Percentiles rank a stretch among this genome's conserved stretches.
Conservation (phyloP, 176 grass and related monocot species). For the Musa acuminata region DNA sequence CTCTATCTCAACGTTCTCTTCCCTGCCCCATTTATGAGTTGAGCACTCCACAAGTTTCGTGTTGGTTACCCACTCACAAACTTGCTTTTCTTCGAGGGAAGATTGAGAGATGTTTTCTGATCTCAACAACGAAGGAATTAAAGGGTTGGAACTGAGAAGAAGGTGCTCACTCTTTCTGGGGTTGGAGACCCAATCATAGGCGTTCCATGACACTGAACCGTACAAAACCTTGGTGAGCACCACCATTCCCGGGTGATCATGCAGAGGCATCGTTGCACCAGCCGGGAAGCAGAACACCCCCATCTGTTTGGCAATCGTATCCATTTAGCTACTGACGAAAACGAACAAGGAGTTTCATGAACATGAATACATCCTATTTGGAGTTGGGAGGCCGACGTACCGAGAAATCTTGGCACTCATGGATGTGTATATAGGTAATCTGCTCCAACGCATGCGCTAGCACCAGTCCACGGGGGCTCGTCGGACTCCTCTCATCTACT, state of each 20-base stretch:
- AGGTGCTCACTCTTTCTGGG: conserved; percentile 30
- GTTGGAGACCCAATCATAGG: conserved; percentile 57
- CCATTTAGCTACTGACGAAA: not conserved
- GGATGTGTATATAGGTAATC: conserved; percentile 74
- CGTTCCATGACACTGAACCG: conserved; percentile 39
- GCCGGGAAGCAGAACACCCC: conserved; percentile 86
- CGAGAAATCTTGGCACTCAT: conserved; percentile 69
- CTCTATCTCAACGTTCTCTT: too few species aligned
- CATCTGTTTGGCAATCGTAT: conserved; percentile 27
- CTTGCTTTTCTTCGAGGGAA: too few species aligned
- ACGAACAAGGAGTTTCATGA: not conserved
- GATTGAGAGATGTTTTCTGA: too few species aligned
- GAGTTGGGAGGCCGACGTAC: conserved; percentile 13
- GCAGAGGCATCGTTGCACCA: conserved; percentile 62
- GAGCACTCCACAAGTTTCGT: too few species aligned
- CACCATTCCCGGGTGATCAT: conserved; percentile 79
- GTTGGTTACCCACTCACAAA: too few species aligned
- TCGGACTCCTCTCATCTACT: conserved; percentile 28
- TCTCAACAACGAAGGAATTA: not conserved
- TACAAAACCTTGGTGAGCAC: conserved; percentile 77
- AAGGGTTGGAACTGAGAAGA: not conserved
- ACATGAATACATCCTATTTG: not conserved
- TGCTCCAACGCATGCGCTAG: conserved; percentile 36
- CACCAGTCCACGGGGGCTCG: conserved; percentile 18
- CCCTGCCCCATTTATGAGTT: too few species aligned